Base-by-base conservation (phyloP, 1,284 basidiomycete genomes). In the Coniferiporia weirii region DNA sequence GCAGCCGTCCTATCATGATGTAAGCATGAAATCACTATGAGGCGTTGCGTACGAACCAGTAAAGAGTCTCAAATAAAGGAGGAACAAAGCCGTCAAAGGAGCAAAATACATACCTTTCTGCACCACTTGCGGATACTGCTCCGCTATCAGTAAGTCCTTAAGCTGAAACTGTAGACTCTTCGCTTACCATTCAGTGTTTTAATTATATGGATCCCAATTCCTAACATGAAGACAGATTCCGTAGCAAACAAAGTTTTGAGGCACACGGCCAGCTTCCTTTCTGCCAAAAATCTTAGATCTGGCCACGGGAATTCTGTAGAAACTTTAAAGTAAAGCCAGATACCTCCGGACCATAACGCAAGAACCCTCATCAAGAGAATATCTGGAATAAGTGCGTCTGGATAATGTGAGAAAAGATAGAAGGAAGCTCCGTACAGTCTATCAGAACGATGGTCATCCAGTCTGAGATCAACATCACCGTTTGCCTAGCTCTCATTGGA, bases 291-390 rank as follows among this genome's bases (percentile, higher is more conserved):
- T 27, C 2, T 27, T 27, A 27, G 27, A 17, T 46, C 8, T 3
- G 3, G 17, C 8, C 8, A 27, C 45, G 34, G 19, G 9, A 5
- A 35, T 56, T 44, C 9, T 4, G 17, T 5, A 35, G n/a, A 1
- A 35, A 17, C 15, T 27, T 12, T 3, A 12, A 46, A 46, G 15
- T 13, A 43, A 27, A 17, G 27, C 27, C 27, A 27, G 5, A 27
- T 38, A 48, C 55, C 20, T 32, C 17, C 22, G 12, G 48, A 43
- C 17, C 48, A 57, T 7, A 57, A n/a, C 3, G 55, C 55, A 7
- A 47, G 32, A 35, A 51, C 47, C 27, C 55, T 57, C 47, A 49
- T 50, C 15, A 40, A 46, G 22, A 57, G 55, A 13, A 57, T 57
- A 44, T 57, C 55, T 27, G 27, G 50, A 3, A 36, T 34, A 19